Conservation (phyloP, 176 grass and related monocot genomes). For the Poa pratensis region DNA sequence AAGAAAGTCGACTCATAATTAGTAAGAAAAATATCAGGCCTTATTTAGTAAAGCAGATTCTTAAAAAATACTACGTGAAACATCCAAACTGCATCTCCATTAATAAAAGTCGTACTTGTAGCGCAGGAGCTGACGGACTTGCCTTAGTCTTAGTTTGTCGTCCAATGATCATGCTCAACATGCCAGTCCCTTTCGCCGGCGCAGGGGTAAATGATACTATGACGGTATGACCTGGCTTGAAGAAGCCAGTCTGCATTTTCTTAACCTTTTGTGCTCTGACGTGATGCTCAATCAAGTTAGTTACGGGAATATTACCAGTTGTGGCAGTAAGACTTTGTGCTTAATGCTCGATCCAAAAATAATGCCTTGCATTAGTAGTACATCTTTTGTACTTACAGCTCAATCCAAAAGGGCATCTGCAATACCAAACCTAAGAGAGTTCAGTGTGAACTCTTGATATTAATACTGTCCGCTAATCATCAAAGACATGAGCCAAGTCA, state of each 20-base stretch:
- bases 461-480: not conserved
- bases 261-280: not conserved
- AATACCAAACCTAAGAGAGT: not conserved
- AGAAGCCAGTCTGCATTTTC: not conserved
- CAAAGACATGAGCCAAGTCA: not conserved
- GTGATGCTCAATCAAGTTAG: not conserved
- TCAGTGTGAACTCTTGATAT: not conserved
- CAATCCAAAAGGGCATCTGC: constrained; percentile 5
- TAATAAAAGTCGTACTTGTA: not conserved
- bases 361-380: not conserved
- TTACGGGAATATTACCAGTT: not conserved
- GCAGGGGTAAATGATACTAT: not conserved
- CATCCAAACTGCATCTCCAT: not conserved
- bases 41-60: not conserved
- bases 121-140: not conserved
- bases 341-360: not conserved
- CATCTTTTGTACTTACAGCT: not conserved
- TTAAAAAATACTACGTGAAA: not conserved
- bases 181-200: not conserved
- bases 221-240: not conserved
- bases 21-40: not conserved
- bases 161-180: not conserved
- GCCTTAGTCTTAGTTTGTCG: not conserved
- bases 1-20: not conserved
- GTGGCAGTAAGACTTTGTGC: not conserved